Conservation (phyloP, 1,284 basidiomycete species). For the Ceratobasidium papillatum region DNA sequence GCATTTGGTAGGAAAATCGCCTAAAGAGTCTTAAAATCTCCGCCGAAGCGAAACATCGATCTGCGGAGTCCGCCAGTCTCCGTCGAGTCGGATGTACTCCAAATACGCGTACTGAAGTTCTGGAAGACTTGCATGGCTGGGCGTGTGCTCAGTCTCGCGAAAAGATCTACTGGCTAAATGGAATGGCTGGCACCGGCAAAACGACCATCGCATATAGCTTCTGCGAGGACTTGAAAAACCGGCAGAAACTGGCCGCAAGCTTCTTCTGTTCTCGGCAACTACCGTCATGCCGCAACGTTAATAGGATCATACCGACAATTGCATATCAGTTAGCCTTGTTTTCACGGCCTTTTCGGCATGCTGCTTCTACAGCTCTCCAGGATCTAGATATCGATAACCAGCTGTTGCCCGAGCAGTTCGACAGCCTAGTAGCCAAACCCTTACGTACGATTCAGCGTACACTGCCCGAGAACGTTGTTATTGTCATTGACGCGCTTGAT, state of each 20-base stretch:
- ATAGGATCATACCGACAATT: not conserved
- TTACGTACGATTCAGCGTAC: not conserved
- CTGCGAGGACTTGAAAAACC: not conserved
- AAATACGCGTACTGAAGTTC: not conserved
- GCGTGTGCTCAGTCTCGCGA: not conserved
- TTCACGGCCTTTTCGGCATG: not conserved
- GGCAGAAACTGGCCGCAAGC: not conserved
- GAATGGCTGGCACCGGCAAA: no score
- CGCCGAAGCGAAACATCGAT: not conserved
- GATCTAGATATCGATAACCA: not conserved
- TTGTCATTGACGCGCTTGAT: not conserved
- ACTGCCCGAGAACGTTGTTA: not conserved
- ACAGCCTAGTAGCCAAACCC: not conserved
- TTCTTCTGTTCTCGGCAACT: conserved; percentile 15
- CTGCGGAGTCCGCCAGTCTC: not conserved
- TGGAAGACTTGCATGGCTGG: not conserved
- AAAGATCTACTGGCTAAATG: conserved; percentile 22
- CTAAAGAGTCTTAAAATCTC: not conserved
- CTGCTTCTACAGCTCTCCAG: not conserved
- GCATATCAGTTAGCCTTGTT: not conserved
- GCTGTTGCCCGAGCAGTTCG: not conserved
- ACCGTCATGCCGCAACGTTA: not conserved
- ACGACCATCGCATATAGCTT: conserved; percentile 10
- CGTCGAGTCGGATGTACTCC: not conserved
- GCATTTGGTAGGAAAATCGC: not conserved